These are phyloP conservation scores for Clonostachys solani DNA, from an alignment of 2,329 filamentous ascomycete genomes.

Conservation along the genomic window DNA sequence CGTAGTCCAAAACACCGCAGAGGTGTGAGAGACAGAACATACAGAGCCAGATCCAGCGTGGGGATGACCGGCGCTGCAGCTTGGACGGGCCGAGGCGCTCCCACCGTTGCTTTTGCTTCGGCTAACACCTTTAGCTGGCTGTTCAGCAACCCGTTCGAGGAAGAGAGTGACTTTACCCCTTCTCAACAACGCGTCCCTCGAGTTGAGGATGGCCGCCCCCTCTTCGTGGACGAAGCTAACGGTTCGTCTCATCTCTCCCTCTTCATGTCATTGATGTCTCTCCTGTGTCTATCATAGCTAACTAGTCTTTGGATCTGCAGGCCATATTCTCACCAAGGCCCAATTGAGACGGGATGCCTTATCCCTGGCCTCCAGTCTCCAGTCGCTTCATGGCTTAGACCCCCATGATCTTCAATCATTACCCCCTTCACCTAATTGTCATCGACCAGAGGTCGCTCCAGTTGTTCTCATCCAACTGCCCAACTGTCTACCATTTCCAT, in stretches of 20 bases:
- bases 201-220: constrained; percentile 22
- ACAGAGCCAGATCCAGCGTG: too few species aligned
- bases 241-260: constrained; percentile 16
- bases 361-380: constrained; percentile 26
- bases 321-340: constrained; percentile 26
- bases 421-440: constrained; percentile 30
- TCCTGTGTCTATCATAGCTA: not conserved
- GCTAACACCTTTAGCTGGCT: constrained; percentile 28
- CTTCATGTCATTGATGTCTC: not conserved
- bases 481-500: constrained; percentile 31
- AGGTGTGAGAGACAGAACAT: too few species aligned
- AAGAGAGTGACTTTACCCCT: constrained; percentile 19
- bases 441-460: constrained; percentile 29
- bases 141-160: constrained; percentile 28
- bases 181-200: constrained; percentile 18
- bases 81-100: not conserved
- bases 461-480: constrained; percentile 36
- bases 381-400: constrained; percentile 23
- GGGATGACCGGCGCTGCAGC: not conserved
- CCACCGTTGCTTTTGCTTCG: not conserved
- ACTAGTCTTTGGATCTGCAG: constrained; percentile 9
- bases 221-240: constrained; percentile 33
- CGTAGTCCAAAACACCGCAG: too few species aligned
- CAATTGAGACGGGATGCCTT: constrained; percentile 26
- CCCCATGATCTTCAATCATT: constrained; percentile 24